These are phyloP conservation scores for Colletotrichum cuscutae DNA, from an alignment of 2,329 filamentous ascomycete species.

Conservation along the genomic window DNA sequence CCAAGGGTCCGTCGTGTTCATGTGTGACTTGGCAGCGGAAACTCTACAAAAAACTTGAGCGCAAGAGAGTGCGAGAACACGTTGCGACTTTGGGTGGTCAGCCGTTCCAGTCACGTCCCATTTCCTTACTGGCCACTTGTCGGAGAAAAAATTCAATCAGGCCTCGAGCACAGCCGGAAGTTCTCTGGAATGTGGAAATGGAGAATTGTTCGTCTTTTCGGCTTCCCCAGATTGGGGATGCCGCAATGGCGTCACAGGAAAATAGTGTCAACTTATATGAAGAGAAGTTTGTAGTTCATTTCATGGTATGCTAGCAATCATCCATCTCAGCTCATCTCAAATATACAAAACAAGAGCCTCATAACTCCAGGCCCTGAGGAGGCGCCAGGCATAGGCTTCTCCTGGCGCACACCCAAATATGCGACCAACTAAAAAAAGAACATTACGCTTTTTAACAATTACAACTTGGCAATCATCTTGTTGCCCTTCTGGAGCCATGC, in stretches of 20 bases:
- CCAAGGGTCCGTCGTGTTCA: background rate
- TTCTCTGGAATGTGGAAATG: background rate
- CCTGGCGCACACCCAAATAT: conserved; percentile 7
- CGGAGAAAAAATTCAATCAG: background rate
- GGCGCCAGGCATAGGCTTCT: background rate
- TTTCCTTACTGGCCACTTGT: background rate
- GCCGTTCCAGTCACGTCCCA: background rate
- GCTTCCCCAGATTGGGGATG: too few relatives aligned
- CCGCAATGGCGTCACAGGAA: too few relatives aligned
- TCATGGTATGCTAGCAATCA: conserved; percentile 26
- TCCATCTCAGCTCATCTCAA: conserved; percentile 18
- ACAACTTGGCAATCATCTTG: conserved; percentile 77
- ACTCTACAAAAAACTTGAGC: background rate
- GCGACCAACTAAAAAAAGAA: conserved; percentile 36
- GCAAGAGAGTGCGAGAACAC: conserved; percentile 10
- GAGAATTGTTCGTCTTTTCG: too few relatives aligned
- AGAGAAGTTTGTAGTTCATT: background rate
- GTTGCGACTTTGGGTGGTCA: background rate
- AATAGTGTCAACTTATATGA: too few relatives aligned
- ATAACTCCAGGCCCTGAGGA: conserved; percentile 26
- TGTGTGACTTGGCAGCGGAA: background rate
- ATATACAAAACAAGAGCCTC: conserved; percentile 30
- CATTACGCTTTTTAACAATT: conserved; percentile 41
- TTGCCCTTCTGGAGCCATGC: conserved; percentile 75
- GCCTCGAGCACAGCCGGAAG: background rate